Conservation (phyloP, 805 yeast species). For the Candida loeiensis region DNA sequence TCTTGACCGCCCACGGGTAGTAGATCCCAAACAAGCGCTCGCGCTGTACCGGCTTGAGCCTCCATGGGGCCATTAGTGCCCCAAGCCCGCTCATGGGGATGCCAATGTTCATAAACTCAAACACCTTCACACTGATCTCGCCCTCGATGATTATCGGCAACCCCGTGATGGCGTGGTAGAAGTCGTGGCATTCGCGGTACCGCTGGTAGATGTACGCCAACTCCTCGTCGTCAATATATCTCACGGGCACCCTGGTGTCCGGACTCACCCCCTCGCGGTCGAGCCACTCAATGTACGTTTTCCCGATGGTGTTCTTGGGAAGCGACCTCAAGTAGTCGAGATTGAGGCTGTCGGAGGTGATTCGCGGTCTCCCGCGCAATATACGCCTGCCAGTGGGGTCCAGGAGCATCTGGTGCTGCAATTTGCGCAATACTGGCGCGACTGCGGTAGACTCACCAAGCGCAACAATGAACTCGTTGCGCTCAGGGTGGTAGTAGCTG, state of each 20-base stretch:
- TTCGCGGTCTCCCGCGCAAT: conserved; percentile 75
- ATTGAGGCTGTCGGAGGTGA: conserved; percentile 69
- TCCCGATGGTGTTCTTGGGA: conserved; percentile 73
- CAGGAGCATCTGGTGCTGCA: conserved; percentile 71
- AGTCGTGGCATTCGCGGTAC: conserved; percentile 95
- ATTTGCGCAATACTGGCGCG: conserved; percentile 55
- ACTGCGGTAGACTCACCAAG: conserved; percentile 90
- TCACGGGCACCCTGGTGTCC: conserved; percentile 87
- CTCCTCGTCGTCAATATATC: conserved; percentile 83
- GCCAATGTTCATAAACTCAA: conserved; percentile 89
- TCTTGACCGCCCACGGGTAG: conserved; percentile 81
- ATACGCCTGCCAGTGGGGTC: conserved; percentile 76
- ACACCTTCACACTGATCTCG: conserved; percentile 89
- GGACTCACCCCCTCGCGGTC: conserved; percentile 87
- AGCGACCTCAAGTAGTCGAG: conserved; percentile 54
- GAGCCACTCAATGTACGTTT: conserved; percentile 77
- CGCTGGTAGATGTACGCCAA: conserved; percentile 90
- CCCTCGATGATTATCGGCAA: conserved; percentile 92
- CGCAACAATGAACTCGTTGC: conserved; percentile 72
- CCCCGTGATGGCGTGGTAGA: conserved; percentile 89
- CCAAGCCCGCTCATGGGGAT: conserved; percentile 96
- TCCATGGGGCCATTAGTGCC: conserved; percentile 81
- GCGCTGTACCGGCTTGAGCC: conserved; percentile 62
- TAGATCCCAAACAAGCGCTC: conserved; percentile 63
- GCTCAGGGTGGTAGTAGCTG: conserved; percentile 71